Percentiles rank a stretch among this genome's conserved stretches.
These are phyloP conservation scores for Colletotrichum lindemuthianum DNA, from an alignment of 2,329 filamentous ascomycete species.

Conservation along the genomic window DNA sequence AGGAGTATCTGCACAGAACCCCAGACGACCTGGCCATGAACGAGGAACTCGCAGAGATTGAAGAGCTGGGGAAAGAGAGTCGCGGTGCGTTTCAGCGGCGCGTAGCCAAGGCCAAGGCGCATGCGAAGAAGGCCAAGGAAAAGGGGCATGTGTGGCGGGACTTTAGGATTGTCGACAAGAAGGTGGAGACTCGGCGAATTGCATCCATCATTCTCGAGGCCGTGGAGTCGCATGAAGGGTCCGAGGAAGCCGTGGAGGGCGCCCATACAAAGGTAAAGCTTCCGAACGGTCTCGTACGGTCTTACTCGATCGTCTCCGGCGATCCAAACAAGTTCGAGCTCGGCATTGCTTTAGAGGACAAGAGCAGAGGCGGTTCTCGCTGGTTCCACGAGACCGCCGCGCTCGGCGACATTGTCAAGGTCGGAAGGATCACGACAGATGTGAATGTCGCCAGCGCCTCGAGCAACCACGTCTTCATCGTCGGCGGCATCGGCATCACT, in stretches of 20 bases:
- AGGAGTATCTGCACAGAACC: constrained; percentile 70
- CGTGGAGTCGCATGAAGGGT: constrained; percentile 45
- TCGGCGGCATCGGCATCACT: constrained; percentile 73
- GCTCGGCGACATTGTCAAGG: constrained; percentile 60
- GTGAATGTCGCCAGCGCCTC: constrained; percentile 57
- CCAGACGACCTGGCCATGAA: constrained; percentile 62
- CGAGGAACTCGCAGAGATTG: constrained; percentile 60
- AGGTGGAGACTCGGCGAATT: constrained; percentile 60
- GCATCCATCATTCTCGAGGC: constrained; percentile 63
- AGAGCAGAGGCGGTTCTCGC: constrained; percentile 68
- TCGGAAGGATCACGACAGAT: constrained; percentile 60
- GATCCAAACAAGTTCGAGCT: constrained; percentile 62
- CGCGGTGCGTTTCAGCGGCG: constrained; percentile 59
- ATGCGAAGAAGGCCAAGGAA: constrained; percentile 41
- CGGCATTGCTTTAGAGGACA: constrained; percentile 64
- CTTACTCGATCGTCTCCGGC: constrained; percentile 69
- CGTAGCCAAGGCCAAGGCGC: constrained; percentile 57
- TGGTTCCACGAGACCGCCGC: constrained; percentile 63
- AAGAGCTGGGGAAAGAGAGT: constrained; percentile 60
- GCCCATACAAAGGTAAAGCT: constrained; percentile 67
- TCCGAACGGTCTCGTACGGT: constrained; percentile 63
- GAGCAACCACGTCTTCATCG: constrained; percentile 70
- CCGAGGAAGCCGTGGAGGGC: constrained; percentile 48
- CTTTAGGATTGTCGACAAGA: constrained; percentile 61
- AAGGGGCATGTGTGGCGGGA: constrained; percentile 53